phyloP scores from a whole-genome alignment of 805 yeast species.

The Maudiozyma turicensis region DNA sequence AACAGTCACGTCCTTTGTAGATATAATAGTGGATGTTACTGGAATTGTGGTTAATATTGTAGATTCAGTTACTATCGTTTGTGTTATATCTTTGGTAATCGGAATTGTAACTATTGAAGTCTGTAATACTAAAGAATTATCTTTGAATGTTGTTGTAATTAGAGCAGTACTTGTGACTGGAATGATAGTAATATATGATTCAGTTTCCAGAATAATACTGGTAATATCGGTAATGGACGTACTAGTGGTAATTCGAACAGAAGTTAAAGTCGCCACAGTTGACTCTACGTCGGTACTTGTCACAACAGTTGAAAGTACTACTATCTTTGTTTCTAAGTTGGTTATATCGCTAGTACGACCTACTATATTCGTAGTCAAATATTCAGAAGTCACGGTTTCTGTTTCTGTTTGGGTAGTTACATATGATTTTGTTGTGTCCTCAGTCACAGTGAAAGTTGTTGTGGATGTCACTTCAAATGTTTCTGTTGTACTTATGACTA shows the following conservation, averaged over 20 bases:
- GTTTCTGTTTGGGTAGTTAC: background rate
- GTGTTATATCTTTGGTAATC: background rate
- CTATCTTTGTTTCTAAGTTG: background rate
- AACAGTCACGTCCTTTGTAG: background rate
- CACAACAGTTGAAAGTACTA: background rate
- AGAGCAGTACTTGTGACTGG: background rate
- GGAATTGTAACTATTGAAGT: background rate
- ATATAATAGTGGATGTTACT: background rate
- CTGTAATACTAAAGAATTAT: background rate
- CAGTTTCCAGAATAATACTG: background rate
- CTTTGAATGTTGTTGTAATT: background rate
- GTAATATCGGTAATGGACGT: background rate
- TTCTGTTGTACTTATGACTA: background rate
- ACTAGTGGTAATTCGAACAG: no score
- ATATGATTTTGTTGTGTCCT: background rate
- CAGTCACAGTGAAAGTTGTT: background rate
- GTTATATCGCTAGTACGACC: background rate
- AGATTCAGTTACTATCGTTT: background rate
- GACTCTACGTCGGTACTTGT: background rate
- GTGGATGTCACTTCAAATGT: background rate
- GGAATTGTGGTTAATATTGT: background rate
- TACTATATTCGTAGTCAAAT: background rate
- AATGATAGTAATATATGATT: background rate
- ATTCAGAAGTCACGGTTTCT: background rate
- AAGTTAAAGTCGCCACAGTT: background rate